phyloP scores from a whole-genome alignment of 257 asterid genomes.

The Ophiorrhiza pumila region DNA sequence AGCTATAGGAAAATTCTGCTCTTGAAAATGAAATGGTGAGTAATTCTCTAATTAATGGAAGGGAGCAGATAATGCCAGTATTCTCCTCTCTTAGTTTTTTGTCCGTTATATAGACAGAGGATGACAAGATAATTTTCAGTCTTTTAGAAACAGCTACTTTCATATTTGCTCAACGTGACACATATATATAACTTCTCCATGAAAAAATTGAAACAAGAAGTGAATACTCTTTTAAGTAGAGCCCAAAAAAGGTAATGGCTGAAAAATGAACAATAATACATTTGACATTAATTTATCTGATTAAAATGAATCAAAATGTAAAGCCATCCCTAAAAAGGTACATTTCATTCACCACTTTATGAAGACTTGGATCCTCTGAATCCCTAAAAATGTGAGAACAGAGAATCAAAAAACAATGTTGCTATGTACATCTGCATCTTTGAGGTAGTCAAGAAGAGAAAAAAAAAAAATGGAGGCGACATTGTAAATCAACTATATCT shows the following conservation, averaged over 20 bases:
- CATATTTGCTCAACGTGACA: too few relatives aligned
- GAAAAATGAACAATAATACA: neutral
- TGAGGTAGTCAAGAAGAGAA: neutral
- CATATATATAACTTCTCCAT: neutral
- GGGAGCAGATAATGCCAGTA: too few relatives aligned
- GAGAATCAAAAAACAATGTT: conserved; percentile 46
- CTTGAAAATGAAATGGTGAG: too few relatives aligned
- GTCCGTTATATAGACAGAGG: too few relatives aligned
- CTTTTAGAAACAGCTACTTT: too few relatives aligned
- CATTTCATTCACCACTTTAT: conserved; percentile 10
- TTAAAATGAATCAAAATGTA: conserved; percentile 1
- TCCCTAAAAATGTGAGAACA: conserved; percentile 55
- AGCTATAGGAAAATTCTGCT: too few relatives aligned
- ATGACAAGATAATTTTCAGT: too few relatives aligned
- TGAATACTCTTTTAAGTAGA: too few relatives aligned
- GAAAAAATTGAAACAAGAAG: neutral
- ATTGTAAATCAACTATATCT: conserved; percentile 23
- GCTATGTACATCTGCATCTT: conserved; percentile 18
- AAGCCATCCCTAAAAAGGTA: neutral
- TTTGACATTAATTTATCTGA: neutral
- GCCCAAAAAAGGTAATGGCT: too few relatives aligned
- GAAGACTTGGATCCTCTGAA: conserved; percentile 39
- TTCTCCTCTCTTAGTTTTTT: too few relatives aligned
- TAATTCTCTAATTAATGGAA: too few relatives aligned
- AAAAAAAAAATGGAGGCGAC: conserved; percentile 8